Conservation (phyloP, 352 stramenopile species). For the Globisporangium spiculum region DNA sequence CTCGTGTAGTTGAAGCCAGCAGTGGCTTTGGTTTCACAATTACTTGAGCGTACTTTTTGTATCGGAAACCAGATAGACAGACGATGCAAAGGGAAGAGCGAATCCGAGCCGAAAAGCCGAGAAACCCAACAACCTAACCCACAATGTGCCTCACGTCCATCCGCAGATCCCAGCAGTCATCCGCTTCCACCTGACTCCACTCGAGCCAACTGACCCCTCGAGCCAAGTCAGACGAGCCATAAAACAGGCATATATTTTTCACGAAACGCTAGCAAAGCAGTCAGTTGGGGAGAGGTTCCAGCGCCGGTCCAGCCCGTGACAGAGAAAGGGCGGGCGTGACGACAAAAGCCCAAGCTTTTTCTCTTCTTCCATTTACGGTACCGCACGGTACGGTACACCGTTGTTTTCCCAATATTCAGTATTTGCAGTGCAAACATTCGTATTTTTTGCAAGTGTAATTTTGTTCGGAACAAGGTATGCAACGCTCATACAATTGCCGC, state of each 20-base stretch:
- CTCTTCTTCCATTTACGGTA: not conserved
- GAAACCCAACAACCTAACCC: not conserved
- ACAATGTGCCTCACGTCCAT: not conserved
- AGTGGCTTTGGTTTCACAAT: not conserved
- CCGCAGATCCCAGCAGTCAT: not conserved
- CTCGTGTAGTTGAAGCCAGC: not conserved
- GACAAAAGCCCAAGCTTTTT: not conserved
- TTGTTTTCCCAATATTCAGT: not conserved
- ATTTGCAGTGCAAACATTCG: not conserved
- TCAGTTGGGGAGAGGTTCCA: not conserved
- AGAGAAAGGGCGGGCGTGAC: not conserved
- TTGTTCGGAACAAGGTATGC: not conserved
- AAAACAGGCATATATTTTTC: not conserved
- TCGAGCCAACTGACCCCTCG: not conserved
- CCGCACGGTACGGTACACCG: not conserved
- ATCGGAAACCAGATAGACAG: not conserved
- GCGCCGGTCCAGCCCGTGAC: not conserved
- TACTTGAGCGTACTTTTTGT: not conserved
- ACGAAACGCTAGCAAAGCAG: not conserved
- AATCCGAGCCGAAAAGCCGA: not conserved
- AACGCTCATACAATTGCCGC: not conserved
- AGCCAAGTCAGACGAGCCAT: not conserved
- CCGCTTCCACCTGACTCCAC: not conserved
- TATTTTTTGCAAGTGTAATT: not conserved
- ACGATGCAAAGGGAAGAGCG: not conserved